Percentiles rank a stretch among this genome's conserved stretches.
These are phyloP conservation scores for Kandelia obovata DNA, from an alignment of 345 rosid species.

Conservation along the genomic window DNA sequence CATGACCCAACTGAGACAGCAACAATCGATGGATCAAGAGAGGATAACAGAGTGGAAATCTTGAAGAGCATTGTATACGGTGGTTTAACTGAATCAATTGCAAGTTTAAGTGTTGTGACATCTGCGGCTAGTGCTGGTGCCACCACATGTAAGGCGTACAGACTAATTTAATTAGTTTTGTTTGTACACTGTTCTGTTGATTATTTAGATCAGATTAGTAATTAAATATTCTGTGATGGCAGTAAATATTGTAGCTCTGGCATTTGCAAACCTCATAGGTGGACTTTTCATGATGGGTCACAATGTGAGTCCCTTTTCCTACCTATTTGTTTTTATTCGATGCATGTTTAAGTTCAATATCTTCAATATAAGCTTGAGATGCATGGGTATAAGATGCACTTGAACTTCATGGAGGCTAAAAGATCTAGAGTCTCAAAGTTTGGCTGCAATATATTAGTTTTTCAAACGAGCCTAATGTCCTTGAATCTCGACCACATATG, in stretches of 20 bases:
- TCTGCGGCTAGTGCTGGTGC: slow-evolving; percentile 25
- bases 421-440: too few species aligned
- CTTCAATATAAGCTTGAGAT: too few species aligned
- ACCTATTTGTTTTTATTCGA: neutral
- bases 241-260: slow-evolving; percentile 18
- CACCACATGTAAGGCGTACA: slow-evolving; percentile 13
- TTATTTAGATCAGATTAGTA: neutral
- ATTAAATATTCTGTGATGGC: neutral
- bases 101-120: slow-evolving; percentile 20
- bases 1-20: neutral
- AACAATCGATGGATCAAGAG: neutral
- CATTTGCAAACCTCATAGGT: slow-evolving; percentile 22
- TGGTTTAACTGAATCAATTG: slow-evolving; percentile 23
- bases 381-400: neutral
- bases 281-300: slow-evolving; percentile 15
- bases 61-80: slow-evolving; percentile 28
- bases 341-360: neutral
- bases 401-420: too few species aligned
- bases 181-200: neutral
- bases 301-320: slow-evolving; percentile 15
- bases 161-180: neutral
- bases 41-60: slow-evolving; percentile 9
- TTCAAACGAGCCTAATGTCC: neutral
- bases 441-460: neutral
- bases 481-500: neutral